Evolutionary conservation across 73 alveolate genomes (phyloP).

Genomic region (Tetrahymena malaccensis): DNA sequence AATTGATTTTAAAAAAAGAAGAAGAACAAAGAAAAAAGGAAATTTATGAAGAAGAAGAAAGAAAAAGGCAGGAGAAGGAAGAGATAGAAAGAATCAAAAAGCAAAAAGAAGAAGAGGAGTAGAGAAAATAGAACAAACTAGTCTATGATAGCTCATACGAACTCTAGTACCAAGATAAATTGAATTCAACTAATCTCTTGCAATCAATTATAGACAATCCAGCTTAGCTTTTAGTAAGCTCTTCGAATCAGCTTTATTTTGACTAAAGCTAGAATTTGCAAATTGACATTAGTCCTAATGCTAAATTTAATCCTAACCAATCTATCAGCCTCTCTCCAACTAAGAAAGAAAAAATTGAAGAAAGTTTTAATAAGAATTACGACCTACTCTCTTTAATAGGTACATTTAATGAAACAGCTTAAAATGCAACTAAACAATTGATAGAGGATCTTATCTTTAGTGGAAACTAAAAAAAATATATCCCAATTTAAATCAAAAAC

Average conservation of each 20-base stretch:
- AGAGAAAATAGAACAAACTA: neutral
- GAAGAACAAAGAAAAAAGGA: neutral
- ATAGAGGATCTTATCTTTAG: neutral
- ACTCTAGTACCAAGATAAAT: neutral
- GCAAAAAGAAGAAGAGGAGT: neutral
- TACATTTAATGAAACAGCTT: neutral
- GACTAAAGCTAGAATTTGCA: neutral
- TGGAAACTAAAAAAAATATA: neutral
- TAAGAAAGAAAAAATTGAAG: neutral
- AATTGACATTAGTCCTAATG: neutral
- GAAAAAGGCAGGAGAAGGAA: neutral
- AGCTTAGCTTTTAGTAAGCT: neutral
- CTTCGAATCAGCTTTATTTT: neutral
- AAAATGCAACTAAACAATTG: neutral
- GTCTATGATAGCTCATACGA: neutral
- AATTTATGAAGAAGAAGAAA: neutral
- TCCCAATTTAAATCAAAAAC: neutral
- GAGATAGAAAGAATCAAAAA: neutral
- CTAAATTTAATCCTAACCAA: neutral
- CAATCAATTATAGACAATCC: neutral
- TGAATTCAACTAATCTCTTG: neutral
- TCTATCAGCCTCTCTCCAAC: neutral
- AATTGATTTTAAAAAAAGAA: neutral
- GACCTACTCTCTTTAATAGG: neutral
- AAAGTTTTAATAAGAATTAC: neutral